These are phyloP conservation scores for cucumber (Cucumis sativus) DNA, from an alignment of 306 rosid genomes.

Conservation along the genomic window Cucumber_9930_V3 NC_026660.2:15333001-15333500, in stretches of 20 bases:
- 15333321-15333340: slow-evolving; percentile 39
- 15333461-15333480: neutral
- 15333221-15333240: neutral
- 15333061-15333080: neutral
- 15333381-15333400: slow-evolving; percentile 75
- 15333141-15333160: too few species aligned
- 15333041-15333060: too few species aligned
- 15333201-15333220: neutral
- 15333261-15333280: neutral
- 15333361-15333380: slow-evolving; percentile 73
- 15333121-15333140: too few species aligned
- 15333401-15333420: slow-evolving; percentile 70
- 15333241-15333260: neutral
- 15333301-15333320: neutral
- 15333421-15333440: slow-evolving; percentile 7
- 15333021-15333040: neutral
- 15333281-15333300: neutral
- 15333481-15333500: neutral
- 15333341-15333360: slow-evolving; percentile 73
- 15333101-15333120: too few species aligned
- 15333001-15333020: neutral
- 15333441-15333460: slow-evolving; percentile 8
- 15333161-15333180: too few species aligned
- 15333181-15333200: too few species aligned
- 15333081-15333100: too few species aligned